Conservation (phyloP, 768 basidiomycete species). For the Tricholoma terreum region DNA sequence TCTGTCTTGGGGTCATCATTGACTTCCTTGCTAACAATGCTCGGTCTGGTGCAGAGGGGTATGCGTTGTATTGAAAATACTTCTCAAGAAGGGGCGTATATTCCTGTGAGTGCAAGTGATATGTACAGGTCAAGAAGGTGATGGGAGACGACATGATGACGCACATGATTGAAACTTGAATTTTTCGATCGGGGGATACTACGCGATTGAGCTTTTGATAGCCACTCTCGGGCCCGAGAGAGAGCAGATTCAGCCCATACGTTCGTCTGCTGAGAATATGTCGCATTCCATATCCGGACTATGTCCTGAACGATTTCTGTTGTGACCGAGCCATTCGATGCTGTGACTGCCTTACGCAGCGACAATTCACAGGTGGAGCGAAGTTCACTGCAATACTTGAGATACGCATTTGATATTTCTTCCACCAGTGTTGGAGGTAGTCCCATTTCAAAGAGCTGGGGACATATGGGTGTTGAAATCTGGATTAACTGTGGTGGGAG, state of each 20-base stretch:
- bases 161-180: constrained; percentile 21
- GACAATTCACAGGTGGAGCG: constrained; percentile 4
- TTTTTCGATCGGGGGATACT: background rate
- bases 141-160: background rate
- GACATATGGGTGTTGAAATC: background rate
- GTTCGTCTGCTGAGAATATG: background rate
- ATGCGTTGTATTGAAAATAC: constrained; percentile 48
- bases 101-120: constrained; percentile 33
- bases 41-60: constrained; percentile 42
- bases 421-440: background rate
- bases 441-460: constrained; percentile 1
- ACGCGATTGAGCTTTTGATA: background rate
- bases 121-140: background rate
- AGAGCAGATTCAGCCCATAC: constrained; percentile 5
- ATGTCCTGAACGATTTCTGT: background rate
- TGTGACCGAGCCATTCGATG: background rate
- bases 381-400: constrained; percentile 1
- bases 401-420: constrained; percentile 4
- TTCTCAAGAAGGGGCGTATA: constrained; percentile 43
- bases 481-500: background rate
- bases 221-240: background rate
- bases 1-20: constrained; percentile 42
- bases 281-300: background rate
- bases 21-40: constrained; percentile 39
- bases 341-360: constrained; percentile 1